Conservation (phyloP, 768 basidiomycete species). For the Amanita fuliginea region DNA sequence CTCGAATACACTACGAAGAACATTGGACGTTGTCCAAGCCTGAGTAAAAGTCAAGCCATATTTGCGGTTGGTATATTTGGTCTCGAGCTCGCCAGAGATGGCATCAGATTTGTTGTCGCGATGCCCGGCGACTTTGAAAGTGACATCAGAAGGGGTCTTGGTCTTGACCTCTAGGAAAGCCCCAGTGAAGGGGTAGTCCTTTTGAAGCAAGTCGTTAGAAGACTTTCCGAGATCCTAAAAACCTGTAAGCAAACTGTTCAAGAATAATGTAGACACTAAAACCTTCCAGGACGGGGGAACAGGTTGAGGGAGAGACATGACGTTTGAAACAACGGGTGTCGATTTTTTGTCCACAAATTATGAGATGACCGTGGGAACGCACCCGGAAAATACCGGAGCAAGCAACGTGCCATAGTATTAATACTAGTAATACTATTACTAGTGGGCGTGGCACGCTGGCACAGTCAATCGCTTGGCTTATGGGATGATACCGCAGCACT, state of each 20-base stretch:
- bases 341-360: constrained; percentile 7
- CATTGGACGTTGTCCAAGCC: constrained; percentile 92
- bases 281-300: constrained; percentile 98
- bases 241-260: constrained; percentile 5
- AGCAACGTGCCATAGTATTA: too few relatives aligned
- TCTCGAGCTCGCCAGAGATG: constrained; percentile 90
- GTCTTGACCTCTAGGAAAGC: constrained; percentile 79
- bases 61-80: constrained; percentile 84
- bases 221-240: constrained; percentile 90
- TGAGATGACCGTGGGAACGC: constrained; percentile 11
- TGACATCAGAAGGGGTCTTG: constrained; percentile 76
- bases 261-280: constrained; percentile 7
- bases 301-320: constrained; percentile 89
- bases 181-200: constrained; percentile 81
- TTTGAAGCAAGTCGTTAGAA: constrained; percentile 85
- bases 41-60: constrained; percentile 93
- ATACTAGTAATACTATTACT: too few relatives aligned
- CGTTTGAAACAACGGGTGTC: constrained; percentile 11
- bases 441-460: too few relatives aligned
- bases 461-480: too few relatives aligned
- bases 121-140: constrained; percentile 86
- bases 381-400: constrained; percentile 10
- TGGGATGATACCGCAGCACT: too few relatives aligned
- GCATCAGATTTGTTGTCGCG: constrained; percentile 62
- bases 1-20: constrained; percentile 86